These are phyloP conservation scores for Aspergillus panamensis DNA, from an alignment of 495 filamentous ascomycete species.

Conservation along the genomic window DNA sequence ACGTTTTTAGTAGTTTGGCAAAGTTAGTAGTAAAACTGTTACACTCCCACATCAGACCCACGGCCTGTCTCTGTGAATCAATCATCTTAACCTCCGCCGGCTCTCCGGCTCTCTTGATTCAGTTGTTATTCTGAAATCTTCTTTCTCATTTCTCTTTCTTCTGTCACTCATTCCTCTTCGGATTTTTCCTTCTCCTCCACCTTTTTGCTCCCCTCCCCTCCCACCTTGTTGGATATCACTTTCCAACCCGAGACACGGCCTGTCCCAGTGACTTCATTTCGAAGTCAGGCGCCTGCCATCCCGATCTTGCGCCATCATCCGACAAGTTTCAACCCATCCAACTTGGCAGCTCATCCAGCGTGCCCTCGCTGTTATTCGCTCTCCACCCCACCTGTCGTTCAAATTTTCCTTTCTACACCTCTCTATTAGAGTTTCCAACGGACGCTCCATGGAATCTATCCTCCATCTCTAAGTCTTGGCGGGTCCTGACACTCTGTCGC, in stretches of 20 bases:
- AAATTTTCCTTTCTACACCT: constrained; percentile 1
- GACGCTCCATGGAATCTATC: constrained; percentile 16
- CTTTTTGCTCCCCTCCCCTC: constrained; percentile 7
- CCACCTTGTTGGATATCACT: constrained; percentile 4
- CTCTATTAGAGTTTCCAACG: constrained; percentile 4
- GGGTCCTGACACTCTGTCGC: constrained; percentile 20
- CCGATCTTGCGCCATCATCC: constrained; percentile 16
- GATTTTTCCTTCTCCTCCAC: constrained; percentile 9
- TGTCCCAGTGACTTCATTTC: constrained; percentile 19
- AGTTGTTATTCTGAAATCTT: constrained; percentile 5
- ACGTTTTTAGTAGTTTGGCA: not conserved
- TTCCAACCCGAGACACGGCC: constrained; percentile 16
- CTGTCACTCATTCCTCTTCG: constrained; percentile 7
- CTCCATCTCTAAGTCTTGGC: constrained; percentile 19
- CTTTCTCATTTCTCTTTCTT: constrained; percentile 6
- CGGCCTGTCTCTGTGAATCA: not conserved
- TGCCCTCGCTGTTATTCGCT: constrained; percentile 15
- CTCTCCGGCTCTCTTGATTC: not conserved
- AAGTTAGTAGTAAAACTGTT: not conserved
- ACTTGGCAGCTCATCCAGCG: constrained; percentile 10
- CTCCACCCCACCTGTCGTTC: constrained; percentile 4
- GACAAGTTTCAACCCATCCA: constrained; percentile 2
- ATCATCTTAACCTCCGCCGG: constrained; percentile 1
- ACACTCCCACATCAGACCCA: constrained; percentile 4
- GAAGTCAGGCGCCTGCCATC: constrained; percentile 24